Percentiles rank a stretch among this genome's conserved stretches.
These are phyloP conservation scores for Inga leiocalycina DNA, from an alignment of 306 rosid genomes.

Conservation along the genomic window DNA sequence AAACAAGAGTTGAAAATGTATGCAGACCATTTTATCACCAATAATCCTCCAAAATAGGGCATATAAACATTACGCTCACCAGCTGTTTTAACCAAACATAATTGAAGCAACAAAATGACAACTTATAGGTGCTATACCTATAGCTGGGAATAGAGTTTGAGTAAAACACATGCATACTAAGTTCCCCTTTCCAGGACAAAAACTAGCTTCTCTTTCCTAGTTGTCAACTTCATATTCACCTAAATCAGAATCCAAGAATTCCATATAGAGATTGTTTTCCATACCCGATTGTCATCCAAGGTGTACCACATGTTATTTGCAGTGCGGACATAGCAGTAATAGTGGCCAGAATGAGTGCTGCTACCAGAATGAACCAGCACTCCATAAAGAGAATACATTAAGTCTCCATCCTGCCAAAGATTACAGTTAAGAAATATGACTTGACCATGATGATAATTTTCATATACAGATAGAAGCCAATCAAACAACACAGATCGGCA, in stretches of 20 bases:
- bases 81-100: neutral
- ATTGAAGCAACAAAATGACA: conserved; percentile 6
- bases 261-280: conserved; percentile 16
- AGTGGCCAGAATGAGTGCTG: conserved; percentile 92
- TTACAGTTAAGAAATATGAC: neutral
- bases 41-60: neutral
- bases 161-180: neutral
- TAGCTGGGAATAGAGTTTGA: neutral
- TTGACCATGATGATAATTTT: conserved; percentile 6
- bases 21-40: neutral
- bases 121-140: neutral
- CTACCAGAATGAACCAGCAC: conserved; percentile 90
- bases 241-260: neutral
- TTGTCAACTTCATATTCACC: neutral
- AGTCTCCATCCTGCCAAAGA: conserved; percentile 65
- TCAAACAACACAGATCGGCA: neutral
- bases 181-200: neutral
- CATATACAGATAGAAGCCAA: conserved; percentile 6
- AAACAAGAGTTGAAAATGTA: neutral
- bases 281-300: conserved; percentile 86
- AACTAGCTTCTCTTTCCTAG: neutral
- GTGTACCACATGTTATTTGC: conserved; percentile 92
- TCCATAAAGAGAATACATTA: conserved; percentile 93
- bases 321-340: conserved; percentile 91
- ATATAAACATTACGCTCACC: conserved; percentile 1